phyloP scores from a whole-genome alignment of 2,329 filamentous ascomycete species.

The Trichoderma endophyticum region DNA sequence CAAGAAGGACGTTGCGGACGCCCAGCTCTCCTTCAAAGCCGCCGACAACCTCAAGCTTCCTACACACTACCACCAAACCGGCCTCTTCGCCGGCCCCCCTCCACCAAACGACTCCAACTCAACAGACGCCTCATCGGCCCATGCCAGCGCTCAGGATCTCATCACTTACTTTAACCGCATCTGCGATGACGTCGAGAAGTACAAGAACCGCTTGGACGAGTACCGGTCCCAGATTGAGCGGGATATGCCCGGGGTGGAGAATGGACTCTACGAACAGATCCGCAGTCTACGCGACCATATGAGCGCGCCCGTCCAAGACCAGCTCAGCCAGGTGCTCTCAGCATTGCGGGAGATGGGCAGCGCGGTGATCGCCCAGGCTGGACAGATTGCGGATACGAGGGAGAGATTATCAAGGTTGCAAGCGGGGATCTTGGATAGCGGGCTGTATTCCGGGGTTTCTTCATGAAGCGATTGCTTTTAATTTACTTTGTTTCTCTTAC shows the following conservation, averaged over 20 bases:
- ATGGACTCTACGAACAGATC: slow-evolving; percentile 45
- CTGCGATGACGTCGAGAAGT: slow-evolving; percentile 42
- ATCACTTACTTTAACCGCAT: slow-evolving; percentile 46
- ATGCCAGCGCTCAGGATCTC: slow-evolving; percentile 41
- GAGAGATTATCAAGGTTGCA: slow-evolving; percentile 42
- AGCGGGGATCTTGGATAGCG: slow-evolving; percentile 39
- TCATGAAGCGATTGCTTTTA: slow-evolving; percentile 22
- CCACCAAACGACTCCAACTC: slow-evolving; percentile 29
- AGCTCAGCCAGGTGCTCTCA: slow-evolving; percentile 37
- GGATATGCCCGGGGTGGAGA: slow-evolving; percentile 47
- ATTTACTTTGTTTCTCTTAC: not conserved
- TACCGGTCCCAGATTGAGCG: slow-evolving; percentile 46
- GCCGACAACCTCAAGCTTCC: slow-evolving; percentile 74
- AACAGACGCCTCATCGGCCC: slow-evolving; percentile 34
- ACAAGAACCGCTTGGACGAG: slow-evolving; percentile 42
- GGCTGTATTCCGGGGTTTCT: slow-evolving; percentile 35
- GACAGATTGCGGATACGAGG: slow-evolving; percentile 42
- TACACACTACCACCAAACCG: slow-evolving; percentile 49
- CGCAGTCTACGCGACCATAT: slow-evolving; percentile 36
- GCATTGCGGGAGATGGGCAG: slow-evolving; percentile 40
- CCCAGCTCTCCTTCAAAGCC: slow-evolving; percentile 67
- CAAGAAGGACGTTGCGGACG: slow-evolving; percentile 65
- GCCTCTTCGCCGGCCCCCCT: slow-evolving; percentile 39
- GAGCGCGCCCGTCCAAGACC: slow-evolving; percentile 34
- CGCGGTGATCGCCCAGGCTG: slow-evolving; percentile 41